Conservation (phyloP, 345 rosid genomes). For the Citrus unshiu region DNA sequence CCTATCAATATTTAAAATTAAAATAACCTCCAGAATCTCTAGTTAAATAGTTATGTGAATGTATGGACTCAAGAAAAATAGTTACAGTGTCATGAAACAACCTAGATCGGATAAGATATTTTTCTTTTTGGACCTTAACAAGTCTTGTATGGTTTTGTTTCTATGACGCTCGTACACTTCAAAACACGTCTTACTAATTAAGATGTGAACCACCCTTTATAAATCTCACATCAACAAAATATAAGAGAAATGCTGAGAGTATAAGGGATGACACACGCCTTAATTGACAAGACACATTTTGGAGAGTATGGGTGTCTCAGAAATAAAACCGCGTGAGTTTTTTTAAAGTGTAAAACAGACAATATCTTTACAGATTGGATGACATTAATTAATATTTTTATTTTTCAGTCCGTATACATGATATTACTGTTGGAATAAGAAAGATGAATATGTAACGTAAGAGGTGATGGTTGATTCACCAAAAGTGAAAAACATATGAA, state of each 20-base stretch:
- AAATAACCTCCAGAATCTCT: too few species aligned
- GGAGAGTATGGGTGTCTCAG: accelerated
- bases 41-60: too few species aligned
- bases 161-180: accelerated
- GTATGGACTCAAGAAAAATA: too few species aligned
- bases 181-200: accelerated
- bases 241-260: accelerated
- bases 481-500: slow-evolving; percentile 19
- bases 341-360: too few species aligned
- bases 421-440: not conserved
- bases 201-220: accelerated
- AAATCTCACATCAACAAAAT: accelerated
- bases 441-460: not conserved
- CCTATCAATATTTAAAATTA: too few species aligned
- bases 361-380: too few species aligned
- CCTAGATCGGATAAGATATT: accelerated
- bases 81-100: accelerated
- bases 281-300: too few species aligned
- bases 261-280: accelerated
- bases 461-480: slow-evolving; percentile 10
- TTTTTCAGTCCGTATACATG: not conserved
- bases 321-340: too few species aligned
- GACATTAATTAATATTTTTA: too few species aligned
- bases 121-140: too few species aligned
- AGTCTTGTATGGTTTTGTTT: too few species aligned